Conservation (phyloP, 805 yeast species). For the Ascoidea asiatica region DNA sequence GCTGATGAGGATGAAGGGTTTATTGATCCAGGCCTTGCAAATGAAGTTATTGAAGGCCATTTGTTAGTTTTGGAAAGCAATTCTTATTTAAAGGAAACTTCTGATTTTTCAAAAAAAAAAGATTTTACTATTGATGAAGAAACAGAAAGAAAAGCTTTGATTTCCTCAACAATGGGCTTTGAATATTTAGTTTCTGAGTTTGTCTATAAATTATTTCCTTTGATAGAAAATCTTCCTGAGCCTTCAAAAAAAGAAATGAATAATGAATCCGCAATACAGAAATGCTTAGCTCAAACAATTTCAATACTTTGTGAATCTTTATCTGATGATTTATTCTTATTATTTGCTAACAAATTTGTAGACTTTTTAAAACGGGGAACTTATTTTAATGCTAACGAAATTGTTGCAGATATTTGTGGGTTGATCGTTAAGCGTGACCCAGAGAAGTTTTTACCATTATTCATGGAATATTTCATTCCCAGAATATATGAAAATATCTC, state of each 20-base stretch:
- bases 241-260: conserved; percentile 38
- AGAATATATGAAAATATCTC: conserved; percentile 52
- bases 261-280: conserved; percentile 23
- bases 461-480: conserved; percentile 30
- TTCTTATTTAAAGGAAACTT: conserved; percentile 19
- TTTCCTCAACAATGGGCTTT: conserved; percentile 64
- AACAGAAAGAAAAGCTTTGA: conserved; percentile 40
- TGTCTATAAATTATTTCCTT: conserved; percentile 41
- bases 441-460: conserved; percentile 25
- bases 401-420: conserved; percentile 62
- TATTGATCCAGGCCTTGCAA: conserved; percentile 18
- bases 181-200: conserved; percentile 42
- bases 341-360: conserved; percentile 26
- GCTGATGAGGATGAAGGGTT: conserved; percentile 23
- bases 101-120: conserved; percentile 9
- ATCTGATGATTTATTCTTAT: conserved; percentile 40
- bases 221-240: conserved; percentile 60
- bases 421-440: conserved; percentile 58
- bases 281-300: conserved; percentile 27
- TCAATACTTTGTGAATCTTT: conserved; percentile 42
- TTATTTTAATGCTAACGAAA: conserved; percentile 42
- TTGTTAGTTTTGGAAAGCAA: conserved; percentile 36
- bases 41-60: conserved; percentile 55
- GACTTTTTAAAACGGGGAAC: conserved; percentile 47
- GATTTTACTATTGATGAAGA: conserved; percentile 28